A percentile compares a stretch with the other conserved stretches of the same genome.
Conservation (phyloP, 495 filamentous ascomycete species). For the Penicillium cinerascens region DNA sequence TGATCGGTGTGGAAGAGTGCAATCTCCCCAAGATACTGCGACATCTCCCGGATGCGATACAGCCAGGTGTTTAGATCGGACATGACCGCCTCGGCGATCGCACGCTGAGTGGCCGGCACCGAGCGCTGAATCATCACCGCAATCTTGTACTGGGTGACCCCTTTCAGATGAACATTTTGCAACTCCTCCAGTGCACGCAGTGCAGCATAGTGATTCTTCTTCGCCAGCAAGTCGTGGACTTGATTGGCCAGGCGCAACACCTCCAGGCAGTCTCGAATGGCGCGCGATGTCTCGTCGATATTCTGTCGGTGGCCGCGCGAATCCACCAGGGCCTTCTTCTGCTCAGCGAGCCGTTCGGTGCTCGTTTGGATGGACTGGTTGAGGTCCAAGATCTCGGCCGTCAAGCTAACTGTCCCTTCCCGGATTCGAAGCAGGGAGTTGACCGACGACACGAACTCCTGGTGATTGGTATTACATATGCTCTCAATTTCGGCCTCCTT, state of each 20-base stretch:
- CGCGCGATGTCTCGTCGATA: conserved; percentile 87
- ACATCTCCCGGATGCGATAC: conserved; percentile 92
- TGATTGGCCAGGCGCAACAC: conserved; percentile 92
- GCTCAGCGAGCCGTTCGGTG: conserved; percentile 88
- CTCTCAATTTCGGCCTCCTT: conserved; percentile 89
- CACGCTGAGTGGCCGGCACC: conserved; percentile 84
- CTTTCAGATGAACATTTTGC: conserved; percentile 92
- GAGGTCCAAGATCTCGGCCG: conserved; percentile 84
- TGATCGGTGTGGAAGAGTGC: conserved; percentile 93
- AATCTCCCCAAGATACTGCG: conserved; percentile 92
- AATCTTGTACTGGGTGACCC: conserved; percentile 89
- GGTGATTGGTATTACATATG: conserved; percentile 92
- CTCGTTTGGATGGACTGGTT: conserved; percentile 95
- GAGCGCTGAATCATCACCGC: conserved; percentile 94
- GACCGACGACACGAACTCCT: conserved; percentile 91
- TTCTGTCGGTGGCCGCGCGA: conserved; percentile 91
- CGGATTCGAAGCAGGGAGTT: conserved; percentile 87
- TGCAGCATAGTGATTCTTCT: conserved; percentile 93
- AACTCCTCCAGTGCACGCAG: conserved; percentile 92
- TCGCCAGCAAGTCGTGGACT: conserved; percentile 82
- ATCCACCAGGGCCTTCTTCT: conserved; percentile 91
- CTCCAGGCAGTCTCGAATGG: conserved; percentile 85
- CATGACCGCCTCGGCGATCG: conserved; percentile 96
- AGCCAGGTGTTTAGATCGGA: conserved; percentile 96
- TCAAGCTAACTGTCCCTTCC: conserved; percentile 81